Conservation (phyloP, 1,284 basidiomycete species). For the Rhizopogon parksii region DNA sequence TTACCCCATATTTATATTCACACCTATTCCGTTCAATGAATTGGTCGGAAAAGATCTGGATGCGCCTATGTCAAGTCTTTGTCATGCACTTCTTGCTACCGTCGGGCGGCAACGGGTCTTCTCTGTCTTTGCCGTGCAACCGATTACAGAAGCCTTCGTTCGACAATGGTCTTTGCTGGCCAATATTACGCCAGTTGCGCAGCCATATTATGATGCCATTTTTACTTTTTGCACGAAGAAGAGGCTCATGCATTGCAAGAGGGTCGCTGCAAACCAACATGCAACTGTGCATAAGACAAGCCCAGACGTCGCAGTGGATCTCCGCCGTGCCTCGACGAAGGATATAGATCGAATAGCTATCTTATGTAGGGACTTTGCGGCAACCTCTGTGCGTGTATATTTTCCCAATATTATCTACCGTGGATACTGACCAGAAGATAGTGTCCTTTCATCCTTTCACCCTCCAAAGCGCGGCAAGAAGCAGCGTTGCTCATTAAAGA, state of each 20-base stretch:
- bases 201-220: slow-evolving; percentile 57
- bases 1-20: slow-evolving; percentile 54
- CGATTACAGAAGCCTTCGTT: slow-evolving; percentile 42
- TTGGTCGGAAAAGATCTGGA: slow-evolving; percentile 29
- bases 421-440: slow-evolving; percentile 17
- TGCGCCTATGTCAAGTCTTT: slow-evolving; percentile 31
- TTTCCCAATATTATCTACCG: not conserved
- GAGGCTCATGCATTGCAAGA: slow-evolving; percentile 27
- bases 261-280: not conserved
- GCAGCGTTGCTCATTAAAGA: slow-evolving; percentile 43
- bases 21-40: slow-evolving; percentile 29
- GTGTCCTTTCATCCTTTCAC: slow-evolving; percentile 47
- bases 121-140: slow-evolving; percentile 55
- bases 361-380: slow-evolving; percentile 52
- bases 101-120: slow-evolving; percentile 43
- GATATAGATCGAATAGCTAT: slow-evolving; percentile 33
- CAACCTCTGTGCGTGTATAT: slow-evolving; percentile 42
- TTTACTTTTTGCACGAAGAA: slow-evolving; percentile 46
- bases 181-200: slow-evolving; percentile 29
- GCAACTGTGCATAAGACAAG: not conserved
- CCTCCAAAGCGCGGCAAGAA: slow-evolving; percentile 40
- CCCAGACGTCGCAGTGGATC: not conserved
- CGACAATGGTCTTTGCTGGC: slow-evolving; percentile 41
- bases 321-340: slow-evolving; percentile 41
- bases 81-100: slow-evolving; percentile 22